Conservation (phyloP, 2,329 filamentous ascomycete genomes). For the Xylaria digitata region DNA sequence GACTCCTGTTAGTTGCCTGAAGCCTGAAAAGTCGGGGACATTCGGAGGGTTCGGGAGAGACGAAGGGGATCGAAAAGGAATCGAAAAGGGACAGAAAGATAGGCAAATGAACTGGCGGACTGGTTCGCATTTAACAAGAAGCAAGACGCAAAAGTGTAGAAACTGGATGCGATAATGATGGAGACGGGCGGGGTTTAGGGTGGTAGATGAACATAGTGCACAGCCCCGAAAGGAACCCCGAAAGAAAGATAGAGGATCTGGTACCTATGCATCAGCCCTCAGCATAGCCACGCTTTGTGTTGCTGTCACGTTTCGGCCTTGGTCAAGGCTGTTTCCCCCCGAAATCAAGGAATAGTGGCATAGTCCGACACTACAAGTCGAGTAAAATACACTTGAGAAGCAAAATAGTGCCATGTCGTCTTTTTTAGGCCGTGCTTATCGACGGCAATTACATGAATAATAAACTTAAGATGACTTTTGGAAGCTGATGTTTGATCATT, state of each 20-base stretch:
- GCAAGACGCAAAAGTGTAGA: slow-evolving; percentile 22
- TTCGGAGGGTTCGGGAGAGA: too few species aligned
- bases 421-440: not conserved
- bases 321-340: not conserved
- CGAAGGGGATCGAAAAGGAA: not conserved
- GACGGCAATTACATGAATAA: not conserved
- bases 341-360: slow-evolving; percentile 1
- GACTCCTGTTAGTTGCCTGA: slow-evolving; percentile 17
- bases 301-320: not conserved
- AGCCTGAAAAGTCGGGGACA: not conserved
- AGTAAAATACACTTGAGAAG: slow-evolving; percentile 15
- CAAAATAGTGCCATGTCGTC: not conserved
- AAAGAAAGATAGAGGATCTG: too few species aligned
- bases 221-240: slow-evolving; percentile 20
- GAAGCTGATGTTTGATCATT: not conserved
- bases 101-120: slow-evolving; percentile 5
- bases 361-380: not conserved
- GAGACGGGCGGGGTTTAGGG: not conserved
- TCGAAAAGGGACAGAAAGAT: not conserved
- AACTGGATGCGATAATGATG: slow-evolving; percentile 10
- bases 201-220: slow-evolving; percentile 12
- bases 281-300: slow-evolving; percentile 20
- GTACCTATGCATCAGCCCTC: not conserved
- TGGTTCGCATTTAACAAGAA: slow-evolving; percentile 13
- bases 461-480: not conserved